Evolutionary conservation across 352 stramenopile genomes (phyloP), one percentile per base, ranked within the genome.

Genomic region (Aphanomyces cochlioides): DNA sequence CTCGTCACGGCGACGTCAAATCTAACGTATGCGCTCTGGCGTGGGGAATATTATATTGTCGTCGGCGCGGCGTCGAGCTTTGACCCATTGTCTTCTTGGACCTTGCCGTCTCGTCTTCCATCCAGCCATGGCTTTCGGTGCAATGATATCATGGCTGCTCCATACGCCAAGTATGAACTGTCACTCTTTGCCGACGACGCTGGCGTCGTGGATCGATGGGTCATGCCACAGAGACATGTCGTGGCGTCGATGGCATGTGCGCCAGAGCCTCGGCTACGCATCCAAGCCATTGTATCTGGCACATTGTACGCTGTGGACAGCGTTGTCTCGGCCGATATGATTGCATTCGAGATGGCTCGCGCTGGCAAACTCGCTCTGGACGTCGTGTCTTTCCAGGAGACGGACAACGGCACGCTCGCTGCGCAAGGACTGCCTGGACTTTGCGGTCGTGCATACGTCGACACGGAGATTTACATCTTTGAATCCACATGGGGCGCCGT

Each of bases 401-500:
- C 17, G 13, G 39, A 19, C 19, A 56, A 67, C 47, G 60, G 60
- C 8, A 21, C 56, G 17, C 34, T 63, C 56, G n/a, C 21, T 4
- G 8, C 5, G 36, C 4, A 57, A 21, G 43, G 43, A 19, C 28
- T 67, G 19, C n/a, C 36, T 4, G 37, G 6, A 3, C n/a, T 67
- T 19, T 67, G 60, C 12, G 60, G 60, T 4, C 41, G 60, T 3
- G 60, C 60, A 12, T 67, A 67, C 60, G 37, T 67, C 2, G 43
- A 67, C 47, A 67, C 60, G 47, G 28, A 56, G 3, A 19, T 67
- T 13, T 67, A 56, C 34, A 28, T 57, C 19, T 67, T 67, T 56
- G 43, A 43, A 66, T 15, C 4, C 60, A n/a, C 45, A 7, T 41
- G 38, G 3, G 60, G 15, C 21, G 0, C 28, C 4, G 15, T 67